Base-by-base conservation (phyloP, 2,329 filamentous ascomycete genomes). In the Fusarium pseudograminearum region DNA sequence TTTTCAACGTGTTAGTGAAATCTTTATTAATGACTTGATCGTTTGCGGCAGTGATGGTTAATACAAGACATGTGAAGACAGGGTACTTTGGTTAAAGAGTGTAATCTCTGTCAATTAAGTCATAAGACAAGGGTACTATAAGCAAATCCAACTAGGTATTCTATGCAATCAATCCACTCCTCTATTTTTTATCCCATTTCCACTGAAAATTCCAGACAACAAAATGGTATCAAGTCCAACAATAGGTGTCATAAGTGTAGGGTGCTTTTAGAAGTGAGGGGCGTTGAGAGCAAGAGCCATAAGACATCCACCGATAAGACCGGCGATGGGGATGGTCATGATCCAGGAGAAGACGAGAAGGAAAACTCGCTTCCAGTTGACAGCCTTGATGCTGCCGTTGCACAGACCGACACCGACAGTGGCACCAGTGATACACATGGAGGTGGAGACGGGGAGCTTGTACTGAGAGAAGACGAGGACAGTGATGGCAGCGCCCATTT, bases 401-500 rank as follows among this genome's bases (percentile, higher is more conserved):
- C 90, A 93, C 22, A 94, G 87, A 76, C 90, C 91, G 50, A 94
- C 91, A 63, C 91, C 91, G 45, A 93, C 89, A 1, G 91, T 93
- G 28, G 91, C 91, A 57, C 92, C 91, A 2, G 91, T 93, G 78
- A 94, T 93, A 78, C 91, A 94, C 91, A 91, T 91, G 20, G 89
- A 90, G 4, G 90, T 94, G 0, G 91, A 93, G 30, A 94, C 91
- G 38, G 91, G 91, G 0, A 94, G 89, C 3, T 86, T 87, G 83
- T 86, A 92, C 77, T 93, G 91, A 0, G 90, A 92, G 83, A 92
- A 92, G 77, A 94, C 80, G 26, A 93, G 86, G 64, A 93, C 88
- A 12, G 91, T 93, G 71, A 94, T 88, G 71, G 91, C 90, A 45
- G 91, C 91, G 47, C 91, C 91, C 86, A 94, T 87, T 77, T 94